A percentile compares a stretch with the other conserved stretches of the same genome.
Evolutionary conservation across 768 basidiomycete genomes (phyloP).

Genomic region (Mrakia hoshinonis): DNA sequence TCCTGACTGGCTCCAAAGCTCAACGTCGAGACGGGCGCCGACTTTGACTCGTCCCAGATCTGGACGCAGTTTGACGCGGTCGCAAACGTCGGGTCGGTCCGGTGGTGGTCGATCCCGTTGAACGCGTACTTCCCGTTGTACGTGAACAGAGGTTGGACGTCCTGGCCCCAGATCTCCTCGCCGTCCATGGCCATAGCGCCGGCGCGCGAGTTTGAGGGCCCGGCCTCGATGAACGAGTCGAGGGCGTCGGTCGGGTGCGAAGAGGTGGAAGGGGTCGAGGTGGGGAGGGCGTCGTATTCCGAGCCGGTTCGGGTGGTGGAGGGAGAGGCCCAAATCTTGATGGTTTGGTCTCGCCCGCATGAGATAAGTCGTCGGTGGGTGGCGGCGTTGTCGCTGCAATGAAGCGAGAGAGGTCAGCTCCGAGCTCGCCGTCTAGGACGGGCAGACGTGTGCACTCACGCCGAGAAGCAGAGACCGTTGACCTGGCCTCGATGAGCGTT

Average conservation of each 20-base stretch:
- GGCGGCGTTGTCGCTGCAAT: conserved; percentile 33
- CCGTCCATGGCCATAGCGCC: conserved; percentile 22
- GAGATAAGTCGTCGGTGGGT: conserved; percentile 40
- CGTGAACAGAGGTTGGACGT: conserved; percentile 58
- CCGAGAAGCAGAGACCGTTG: conserved; percentile 40
- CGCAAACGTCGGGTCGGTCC: conserved; percentile 78
- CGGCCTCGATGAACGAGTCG: conserved; percentile 14
- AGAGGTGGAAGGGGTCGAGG: conserved; percentile 7
- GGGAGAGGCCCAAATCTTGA: conserved; percentile 41
- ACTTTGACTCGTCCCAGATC: conserved; percentile 97
- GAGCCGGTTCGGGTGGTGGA: conserved; percentile 34
- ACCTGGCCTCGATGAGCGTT: conserved; percentile 42
- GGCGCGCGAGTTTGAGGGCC: background rate
- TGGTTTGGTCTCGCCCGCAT: conserved; percentile 39
- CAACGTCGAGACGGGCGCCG: conserved; percentile 72
- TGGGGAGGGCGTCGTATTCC: conserved; percentile 20
- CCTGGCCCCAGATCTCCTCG: conserved; percentile 37
- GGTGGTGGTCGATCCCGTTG: conserved; percentile 93
- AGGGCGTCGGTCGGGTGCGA: background rate
- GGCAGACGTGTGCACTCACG: conserved; percentile 21
- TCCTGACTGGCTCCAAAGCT: conserved; percentile 80
- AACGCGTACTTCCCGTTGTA: conserved; percentile 82
- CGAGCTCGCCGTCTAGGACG: background rate
- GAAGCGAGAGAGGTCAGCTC: background rate
- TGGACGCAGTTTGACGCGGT: conserved; percentile 89